Conservation (phyloP, 148 eudicot genomes). For the Silene latifolia region DNA sequence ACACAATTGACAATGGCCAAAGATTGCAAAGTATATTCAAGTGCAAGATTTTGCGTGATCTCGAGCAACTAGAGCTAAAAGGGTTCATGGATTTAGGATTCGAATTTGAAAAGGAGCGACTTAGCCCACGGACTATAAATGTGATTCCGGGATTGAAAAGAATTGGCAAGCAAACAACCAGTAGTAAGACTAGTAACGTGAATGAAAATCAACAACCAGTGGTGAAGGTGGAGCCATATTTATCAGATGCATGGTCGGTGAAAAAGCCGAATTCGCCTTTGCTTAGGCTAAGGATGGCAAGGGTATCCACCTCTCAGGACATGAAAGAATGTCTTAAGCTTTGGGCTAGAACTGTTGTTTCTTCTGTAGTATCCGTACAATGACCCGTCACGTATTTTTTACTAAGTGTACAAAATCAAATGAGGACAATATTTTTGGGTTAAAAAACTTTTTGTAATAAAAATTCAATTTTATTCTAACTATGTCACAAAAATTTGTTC, state of each 20-base stretch:
- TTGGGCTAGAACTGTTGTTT: slow-evolving; percentile 68
- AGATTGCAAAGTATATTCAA: slow-evolving; percentile 36
- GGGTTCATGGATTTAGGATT: slow-evolving; percentile 74
- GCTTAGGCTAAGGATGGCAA: slow-evolving; percentile 37
- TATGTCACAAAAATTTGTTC: no score
- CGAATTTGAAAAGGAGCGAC: slow-evolving; percentile 33
- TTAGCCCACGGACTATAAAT: slow-evolving; percentile 44
- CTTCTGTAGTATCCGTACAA: slow-evolving; percentile 21
- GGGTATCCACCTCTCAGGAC: slow-evolving; percentile 37
- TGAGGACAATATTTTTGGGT: not conserved
- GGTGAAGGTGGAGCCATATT: slow-evolving; percentile 44
- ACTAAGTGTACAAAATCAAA: no score
- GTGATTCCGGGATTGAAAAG: slow-evolving; percentile 59
- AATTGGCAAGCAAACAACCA: slow-evolving; percentile 10
- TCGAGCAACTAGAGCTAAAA: slow-evolving; percentile 57
- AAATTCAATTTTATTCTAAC: no score
- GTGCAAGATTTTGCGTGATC: slow-evolving; percentile 41
- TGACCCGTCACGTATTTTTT: not conserved
- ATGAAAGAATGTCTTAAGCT: slow-evolving; percentile 56
- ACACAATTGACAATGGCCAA: slow-evolving; percentile 5
- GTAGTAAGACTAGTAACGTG: no score
- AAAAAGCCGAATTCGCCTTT: slow-evolving; percentile 39
- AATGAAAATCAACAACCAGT: not conserved
- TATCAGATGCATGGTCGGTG: slow-evolving; percentile 63
- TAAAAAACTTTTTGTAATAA: no score